phyloP scores from a whole-genome alignment of 495 filamentous ascomycete genomes.

The Elasticomyces elasticus region DNA sequence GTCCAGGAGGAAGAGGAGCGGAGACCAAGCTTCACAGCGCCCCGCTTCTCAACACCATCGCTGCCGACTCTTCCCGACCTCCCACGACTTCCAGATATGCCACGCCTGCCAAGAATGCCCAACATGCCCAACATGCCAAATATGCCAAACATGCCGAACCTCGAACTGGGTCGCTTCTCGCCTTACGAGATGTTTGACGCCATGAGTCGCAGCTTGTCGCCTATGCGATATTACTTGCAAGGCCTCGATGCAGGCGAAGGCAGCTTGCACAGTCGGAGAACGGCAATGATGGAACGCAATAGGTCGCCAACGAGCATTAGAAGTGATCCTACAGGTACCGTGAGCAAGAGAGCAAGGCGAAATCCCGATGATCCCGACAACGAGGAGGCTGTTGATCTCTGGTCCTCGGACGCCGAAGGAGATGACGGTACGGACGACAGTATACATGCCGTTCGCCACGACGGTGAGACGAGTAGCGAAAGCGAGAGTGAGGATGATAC shows the following conservation, averaged over 20 bases:
- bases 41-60: slow-evolving; percentile 8
- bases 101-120: slow-evolving; percentile 14
- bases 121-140: slow-evolving; percentile 20
- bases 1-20: slow-evolving; percentile 16
- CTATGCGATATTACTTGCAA: slow-evolving; percentile 24
- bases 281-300: slow-evolving; percentile 9
- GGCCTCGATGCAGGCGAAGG: slow-evolving; percentile 15
- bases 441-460: slow-evolving; percentile 6
- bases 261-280: background rate
- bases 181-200: slow-evolving; percentile 31
- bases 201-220: slow-evolving; percentile 21
- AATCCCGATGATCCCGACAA: background rate
- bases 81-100: background rate
- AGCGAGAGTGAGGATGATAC: slow-evolving; percentile 18
- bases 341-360: background rate
- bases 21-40: slow-evolving; percentile 10
- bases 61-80: slow-evolving; percentile 10
- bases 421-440: slow-evolving; percentile 17
- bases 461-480: slow-evolving; percentile 24
- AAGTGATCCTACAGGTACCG: slow-evolving; percentile 11
- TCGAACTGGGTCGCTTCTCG: slow-evolving; percentile 14
- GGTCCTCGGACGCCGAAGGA: slow-evolving; percentile 26
- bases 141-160: slow-evolving; percentile 23
- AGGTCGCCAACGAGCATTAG: slow-evolving; percentile 17
- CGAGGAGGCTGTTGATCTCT: slow-evolving; percentile 19